Evolutionary conservation across 192 early-diverging fungal species (phyloP).

Genomic region (Coemansia umbellata): DNA sequence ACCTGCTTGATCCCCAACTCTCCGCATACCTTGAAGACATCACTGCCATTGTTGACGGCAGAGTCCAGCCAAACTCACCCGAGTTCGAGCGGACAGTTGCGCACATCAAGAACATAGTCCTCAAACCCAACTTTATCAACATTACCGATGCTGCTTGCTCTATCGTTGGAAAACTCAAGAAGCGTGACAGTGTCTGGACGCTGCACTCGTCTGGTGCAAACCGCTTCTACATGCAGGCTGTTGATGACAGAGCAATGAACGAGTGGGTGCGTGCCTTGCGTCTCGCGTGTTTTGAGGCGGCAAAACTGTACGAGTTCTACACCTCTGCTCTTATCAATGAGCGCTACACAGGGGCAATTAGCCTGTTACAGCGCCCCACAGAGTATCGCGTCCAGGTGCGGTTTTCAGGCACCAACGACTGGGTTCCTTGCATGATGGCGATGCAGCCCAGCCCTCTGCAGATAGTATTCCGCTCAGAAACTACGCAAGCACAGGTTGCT

Average conservation of each 20-base stretch:
- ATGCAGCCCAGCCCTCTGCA: conserved; percentile 20
- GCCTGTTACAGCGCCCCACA: conserved; percentile 14
- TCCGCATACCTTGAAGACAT: conserved; percentile 51
- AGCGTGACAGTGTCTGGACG: conserved; percentile 59
- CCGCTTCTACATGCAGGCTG: conserved; percentile 61
- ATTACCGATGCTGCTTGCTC: conserved; percentile 64
- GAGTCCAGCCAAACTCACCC: conserved; percentile 32
- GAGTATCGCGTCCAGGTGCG: conserved; percentile 43
- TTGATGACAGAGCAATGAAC: conserved; percentile 55
- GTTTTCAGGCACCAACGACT: conserved; percentile 51
- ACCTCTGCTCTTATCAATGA: conserved; percentile 52
- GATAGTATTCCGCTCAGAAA: conserved; percentile 22
- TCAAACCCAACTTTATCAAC: conserved; percentile 69
- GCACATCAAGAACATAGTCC: conserved; percentile 51
- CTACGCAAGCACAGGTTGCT: conserved; percentile 31
- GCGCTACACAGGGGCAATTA: conserved; percentile 27
- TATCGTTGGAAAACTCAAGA: conserved; percentile 55
- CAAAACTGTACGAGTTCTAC: conserved; percentile 72
- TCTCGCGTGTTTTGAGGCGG: conserved; percentile 69
- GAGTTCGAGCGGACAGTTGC: conserved; percentile 49
- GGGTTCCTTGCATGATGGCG: conserved; percentile 51
- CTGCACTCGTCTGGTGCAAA: conserved; percentile 70
- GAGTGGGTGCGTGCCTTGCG: conserved; percentile 70
- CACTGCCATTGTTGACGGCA: conserved; percentile 47
- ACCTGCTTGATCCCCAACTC: conserved; percentile 49